phyloP scores from a whole-genome alignment of 495 filamentous ascomycete genomes.

The Aspergillus cavernicola region DNA sequence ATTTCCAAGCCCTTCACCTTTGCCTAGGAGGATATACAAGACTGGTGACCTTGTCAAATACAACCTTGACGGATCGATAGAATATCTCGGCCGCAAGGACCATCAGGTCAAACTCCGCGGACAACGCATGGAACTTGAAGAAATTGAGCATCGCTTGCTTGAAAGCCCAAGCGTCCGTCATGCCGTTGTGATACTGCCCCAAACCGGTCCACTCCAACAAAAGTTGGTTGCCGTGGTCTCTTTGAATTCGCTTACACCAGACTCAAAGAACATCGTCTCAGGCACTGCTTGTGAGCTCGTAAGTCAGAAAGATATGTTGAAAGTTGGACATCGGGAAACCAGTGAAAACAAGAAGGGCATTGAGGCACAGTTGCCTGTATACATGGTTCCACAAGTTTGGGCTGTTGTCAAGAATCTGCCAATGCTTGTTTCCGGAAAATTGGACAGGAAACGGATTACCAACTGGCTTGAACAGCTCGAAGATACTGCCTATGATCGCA shows the following conservation, averaged over 20 bases:
- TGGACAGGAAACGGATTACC: conserved; percentile 45
- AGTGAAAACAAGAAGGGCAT: conserved; percentile 36
- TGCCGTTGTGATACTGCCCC: conserved; percentile 45
- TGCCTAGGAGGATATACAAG: conserved; percentile 39
- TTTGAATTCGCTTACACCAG: conserved; percentile 27
- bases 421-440: conserved; percentile 47
- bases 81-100: conserved; percentile 58
- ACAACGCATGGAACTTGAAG: conserved; percentile 61
- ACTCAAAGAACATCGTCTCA: conserved; percentile 29
- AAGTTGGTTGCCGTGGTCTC: conserved; percentile 44
- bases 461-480: conserved; percentile 43
- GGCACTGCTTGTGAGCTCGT: conserved; percentile 36
- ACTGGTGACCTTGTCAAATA: conserved; percentile 53
- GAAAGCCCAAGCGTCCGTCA: conserved; percentile 36
- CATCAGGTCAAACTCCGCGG: conserved; percentile 66
- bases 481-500: conserved; percentile 30
- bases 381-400: conserved; percentile 50
- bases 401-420: conserved; percentile 41
- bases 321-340: conserved; percentile 21
- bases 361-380: conserved; percentile 36
- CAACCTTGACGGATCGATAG: conserved; percentile 49
- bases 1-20: conserved; percentile 19
- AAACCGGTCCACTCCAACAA: conserved; percentile 33
- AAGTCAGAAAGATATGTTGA: conserved; percentile 21
- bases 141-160: conserved; percentile 42